Percentiles rank a stretch among this genome's conserved stretches.
phyloP scores from a whole-genome alignment of 2,329 filamentous ascomycete species.

The Arthrobotrys sinensis region DNA sequence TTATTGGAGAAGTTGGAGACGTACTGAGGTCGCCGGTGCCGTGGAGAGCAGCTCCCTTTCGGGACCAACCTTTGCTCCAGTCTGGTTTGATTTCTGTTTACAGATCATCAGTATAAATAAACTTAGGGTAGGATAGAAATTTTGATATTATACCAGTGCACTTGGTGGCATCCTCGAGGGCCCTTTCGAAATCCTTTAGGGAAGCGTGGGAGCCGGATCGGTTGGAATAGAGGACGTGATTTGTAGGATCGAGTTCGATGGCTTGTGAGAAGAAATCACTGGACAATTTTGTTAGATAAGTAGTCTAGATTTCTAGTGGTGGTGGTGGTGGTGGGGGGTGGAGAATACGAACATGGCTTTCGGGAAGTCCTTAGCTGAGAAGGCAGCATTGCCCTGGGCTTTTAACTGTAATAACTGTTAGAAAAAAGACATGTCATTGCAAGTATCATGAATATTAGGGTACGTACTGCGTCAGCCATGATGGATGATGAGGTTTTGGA shows the following conservation, averaged over 20 bases:
- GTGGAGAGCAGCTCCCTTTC: slow-evolving; percentile 92
- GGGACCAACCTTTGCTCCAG: slow-evolving; percentile 96
- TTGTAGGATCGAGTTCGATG: slow-evolving; percentile 86
- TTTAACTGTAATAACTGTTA: slow-evolving; percentile 76
- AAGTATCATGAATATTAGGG: neutral
- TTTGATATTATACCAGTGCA: slow-evolving; percentile 73
- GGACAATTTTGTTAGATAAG: slow-evolving; percentile 44
- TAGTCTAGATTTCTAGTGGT: neutral
- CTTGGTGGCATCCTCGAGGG: slow-evolving; percentile 91
- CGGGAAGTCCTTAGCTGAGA: slow-evolving; percentile 95
- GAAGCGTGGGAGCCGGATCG: slow-evolving; percentile 84
- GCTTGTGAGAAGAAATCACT: slow-evolving; percentile 96
- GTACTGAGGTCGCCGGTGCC: slow-evolving; percentile 84
- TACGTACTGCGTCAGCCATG: slow-evolving; percentile 58
- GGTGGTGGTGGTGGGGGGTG: slow-evolving; percentile 25
- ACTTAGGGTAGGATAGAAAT: neutral
- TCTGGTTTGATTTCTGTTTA: slow-evolving; percentile 85
- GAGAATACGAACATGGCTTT: slow-evolving; percentile 84
- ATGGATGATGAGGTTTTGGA: neutral
- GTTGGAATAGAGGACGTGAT: slow-evolving; percentile 99
- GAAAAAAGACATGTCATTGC: neutral
- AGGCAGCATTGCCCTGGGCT: slow-evolving; percentile 98
- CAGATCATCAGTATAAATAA: neutral
- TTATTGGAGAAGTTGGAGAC: slow-evolving; percentile 63
- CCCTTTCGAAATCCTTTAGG: slow-evolving; percentile 87